Percentiles rank a stretch among this genome's conserved stretches.
phyloP scores from a whole-genome alignment of 2,329 filamentous ascomycete genomes.

The Alternaria dauci region DNA sequence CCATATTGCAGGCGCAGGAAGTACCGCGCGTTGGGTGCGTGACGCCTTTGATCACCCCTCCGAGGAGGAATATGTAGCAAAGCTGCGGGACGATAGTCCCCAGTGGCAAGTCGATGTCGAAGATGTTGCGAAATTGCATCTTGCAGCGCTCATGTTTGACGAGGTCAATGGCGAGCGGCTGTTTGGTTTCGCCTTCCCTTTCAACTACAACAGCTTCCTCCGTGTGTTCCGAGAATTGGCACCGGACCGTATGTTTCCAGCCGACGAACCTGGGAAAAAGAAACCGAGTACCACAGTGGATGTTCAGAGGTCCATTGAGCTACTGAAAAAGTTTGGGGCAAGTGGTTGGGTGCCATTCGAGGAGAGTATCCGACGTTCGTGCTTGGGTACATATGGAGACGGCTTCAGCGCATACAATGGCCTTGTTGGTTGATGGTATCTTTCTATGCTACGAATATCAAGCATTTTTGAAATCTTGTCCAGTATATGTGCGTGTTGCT shows the following conservation, averaged over 20 bases:
- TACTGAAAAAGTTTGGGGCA: background rate
- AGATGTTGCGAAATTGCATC: constrained; percentile 60
- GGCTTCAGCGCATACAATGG: background rate
- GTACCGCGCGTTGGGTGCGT: constrained; percentile 2
- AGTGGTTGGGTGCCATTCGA: background rate
- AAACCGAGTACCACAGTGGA: background rate
- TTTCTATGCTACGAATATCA: background rate
- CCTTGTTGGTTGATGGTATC: background rate
- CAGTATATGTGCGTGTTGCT: background rate
- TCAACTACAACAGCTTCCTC: background rate
- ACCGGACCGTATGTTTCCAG: background rate
- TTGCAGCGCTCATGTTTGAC: constrained; percentile 56
- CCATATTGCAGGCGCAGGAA: background rate
- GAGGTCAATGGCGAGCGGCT: background rate
- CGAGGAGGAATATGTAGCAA: background rate
- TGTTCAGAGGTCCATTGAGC: background rate
- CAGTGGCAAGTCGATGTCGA: constrained; percentile 60
- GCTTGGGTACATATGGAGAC: background rate
- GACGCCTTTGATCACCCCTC: background rate
- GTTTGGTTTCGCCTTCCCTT: background rate
- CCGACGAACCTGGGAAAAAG: background rate
- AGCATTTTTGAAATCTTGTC: background rate
- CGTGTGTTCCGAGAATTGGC: background rate
- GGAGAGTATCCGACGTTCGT: background rate
- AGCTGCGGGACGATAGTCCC: constrained; percentile 10